Evolutionary conservation across 352 stramenopile species (phyloP), one percentile per base, ranked within the genome.

Genomic region (Phytophthora pseudosyringae): DNA sequence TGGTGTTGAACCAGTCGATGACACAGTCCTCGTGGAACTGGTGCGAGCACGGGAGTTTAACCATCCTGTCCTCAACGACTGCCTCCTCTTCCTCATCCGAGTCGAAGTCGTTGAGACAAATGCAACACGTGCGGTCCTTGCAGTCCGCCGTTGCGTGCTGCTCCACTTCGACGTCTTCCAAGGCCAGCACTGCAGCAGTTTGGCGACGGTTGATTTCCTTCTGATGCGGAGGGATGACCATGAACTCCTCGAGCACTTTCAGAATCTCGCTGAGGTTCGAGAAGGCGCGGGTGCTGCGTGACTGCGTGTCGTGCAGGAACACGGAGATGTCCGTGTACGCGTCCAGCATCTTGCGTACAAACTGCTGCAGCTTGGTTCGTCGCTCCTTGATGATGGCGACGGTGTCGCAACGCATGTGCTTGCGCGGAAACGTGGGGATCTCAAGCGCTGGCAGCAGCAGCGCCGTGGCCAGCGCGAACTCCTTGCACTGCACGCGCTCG

Each of bases 11-110:
- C 84, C 84, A 93, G 59, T 86, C 71, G 44, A 91, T 81, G 26
- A 91, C 75, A 36, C 84, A 93, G 73, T 90, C 80, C 71, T 93
- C 82, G 59, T 93, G 84, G 56, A 90, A 93, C 35, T 81, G 71
- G 55, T 93, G 84, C 13, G 49, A 64, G 51, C 84, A 93, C 18
- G 80, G 76, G n/a, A 93, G 59, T 53, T 73, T 66, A 26, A 90
- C 81, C 63, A 88, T 76, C 41, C 71, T 77, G 25, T 83, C 57
- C 31, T 62, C 48, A 26, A 40, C 18, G 13, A 50, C 33, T n/a
- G 61, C 62, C 4, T 8, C 1, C 21, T 65, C 68, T 4, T 73
- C 67, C 5, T 70, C 64, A 2, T 78, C 59, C 12, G 40, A 57
- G 41, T 81, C 76, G 25, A 75, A 70, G 26, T 78, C 67, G 43